Percentiles rank a stretch among this genome's conserved stretches.
phyloP scores from a whole-genome alignment of 805 yeast genomes.

The Kuraishia ogatae region DNA sequence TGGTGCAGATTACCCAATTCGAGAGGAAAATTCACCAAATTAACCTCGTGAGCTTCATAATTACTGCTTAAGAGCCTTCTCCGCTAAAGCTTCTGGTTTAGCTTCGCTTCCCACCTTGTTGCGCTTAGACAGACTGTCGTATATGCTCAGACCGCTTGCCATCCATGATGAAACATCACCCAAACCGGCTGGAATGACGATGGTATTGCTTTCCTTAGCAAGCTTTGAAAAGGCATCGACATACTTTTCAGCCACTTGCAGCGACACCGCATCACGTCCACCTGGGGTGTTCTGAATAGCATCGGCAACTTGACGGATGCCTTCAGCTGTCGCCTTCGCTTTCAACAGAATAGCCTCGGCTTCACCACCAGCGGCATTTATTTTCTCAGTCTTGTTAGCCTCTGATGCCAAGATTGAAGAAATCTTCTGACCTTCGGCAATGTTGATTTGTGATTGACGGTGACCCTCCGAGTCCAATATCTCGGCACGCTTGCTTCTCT shows the following conservation, averaged over 20 bases:
- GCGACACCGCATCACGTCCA: conserved; percentile 66
- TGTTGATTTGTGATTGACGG: conserved; percentile 69
- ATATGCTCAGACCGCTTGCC: conserved; percentile 71
- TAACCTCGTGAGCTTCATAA: too few relatives aligned
- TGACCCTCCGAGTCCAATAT: conserved; percentile 82
- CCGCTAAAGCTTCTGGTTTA: conserved; percentile 1
- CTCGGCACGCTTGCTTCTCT: conserved; percentile 80
- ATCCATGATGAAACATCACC: conserved; percentile 68
- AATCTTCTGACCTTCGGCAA: conserved; percentile 75
- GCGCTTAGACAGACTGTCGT: conserved; percentile 36
- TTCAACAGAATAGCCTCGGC: conserved; percentile 57
- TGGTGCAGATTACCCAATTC: background rate
- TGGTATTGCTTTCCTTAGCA: conserved; percentile 75
- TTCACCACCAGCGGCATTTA: conserved; percentile 68
- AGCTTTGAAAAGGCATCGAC: conserved; percentile 74
- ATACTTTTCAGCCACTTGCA: conserved; percentile 78
- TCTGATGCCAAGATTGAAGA: conserved; percentile 70
- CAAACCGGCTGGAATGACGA: conserved; percentile 68
- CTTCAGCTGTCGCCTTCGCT: conserved; percentile 68
- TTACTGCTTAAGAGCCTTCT: conserved; percentile 2
- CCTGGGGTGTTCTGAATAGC: conserved; percentile 64
- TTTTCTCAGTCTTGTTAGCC: conserved; percentile 50
- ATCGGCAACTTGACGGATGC: conserved; percentile 52
- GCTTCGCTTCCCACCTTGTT: conserved; percentile 8
- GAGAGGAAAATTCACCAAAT: too few relatives aligned